Evolutionary conservation across 768 basidiomycete genomes (phyloP).

Genomic region (Tulasnella sp.): DNA sequence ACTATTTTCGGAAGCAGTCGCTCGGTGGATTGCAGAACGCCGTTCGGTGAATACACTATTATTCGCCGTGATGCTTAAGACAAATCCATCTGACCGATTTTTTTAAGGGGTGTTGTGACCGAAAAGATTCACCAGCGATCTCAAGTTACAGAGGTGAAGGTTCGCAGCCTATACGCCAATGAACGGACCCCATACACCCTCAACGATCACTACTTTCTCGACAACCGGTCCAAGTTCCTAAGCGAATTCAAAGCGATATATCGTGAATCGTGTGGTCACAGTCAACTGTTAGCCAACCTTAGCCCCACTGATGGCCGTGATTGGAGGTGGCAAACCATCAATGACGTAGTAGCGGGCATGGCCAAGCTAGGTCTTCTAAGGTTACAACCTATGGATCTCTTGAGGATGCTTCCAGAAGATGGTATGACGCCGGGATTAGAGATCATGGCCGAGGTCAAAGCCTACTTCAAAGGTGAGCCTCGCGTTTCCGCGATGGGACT

Average conservation of each 20-base stretch:
- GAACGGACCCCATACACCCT: constrained; percentile 7
- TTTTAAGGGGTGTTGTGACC: not conserved
- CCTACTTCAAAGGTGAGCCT: constrained; percentile 15
- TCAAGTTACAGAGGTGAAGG: not conserved
- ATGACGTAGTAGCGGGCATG: no score
- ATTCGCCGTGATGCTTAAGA: not conserved
- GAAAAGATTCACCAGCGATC: not conserved
- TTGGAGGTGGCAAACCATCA: no score
- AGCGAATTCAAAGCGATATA: not conserved
- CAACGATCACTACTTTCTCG: constrained; percentile 14
- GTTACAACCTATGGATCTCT: not conserved
- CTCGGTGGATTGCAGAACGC: no score
- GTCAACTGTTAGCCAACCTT: no score
- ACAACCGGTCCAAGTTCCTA: constrained; percentile 4
- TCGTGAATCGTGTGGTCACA: not conserved
- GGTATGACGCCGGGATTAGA: constrained; percentile 1
- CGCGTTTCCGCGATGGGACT: not conserved
- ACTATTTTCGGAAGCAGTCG: no score
- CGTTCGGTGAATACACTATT: no score
- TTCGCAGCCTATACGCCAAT: not conserved
- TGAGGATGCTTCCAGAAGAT: constrained; percentile 14
- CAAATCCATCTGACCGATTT: not conserved
- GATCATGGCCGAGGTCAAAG: constrained; percentile 18
- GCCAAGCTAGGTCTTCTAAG: no score
- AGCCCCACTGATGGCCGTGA: no score